Base-by-base conservation (phyloP, 352 stramenopile species). In the Phytophthora tubulina region DNA sequence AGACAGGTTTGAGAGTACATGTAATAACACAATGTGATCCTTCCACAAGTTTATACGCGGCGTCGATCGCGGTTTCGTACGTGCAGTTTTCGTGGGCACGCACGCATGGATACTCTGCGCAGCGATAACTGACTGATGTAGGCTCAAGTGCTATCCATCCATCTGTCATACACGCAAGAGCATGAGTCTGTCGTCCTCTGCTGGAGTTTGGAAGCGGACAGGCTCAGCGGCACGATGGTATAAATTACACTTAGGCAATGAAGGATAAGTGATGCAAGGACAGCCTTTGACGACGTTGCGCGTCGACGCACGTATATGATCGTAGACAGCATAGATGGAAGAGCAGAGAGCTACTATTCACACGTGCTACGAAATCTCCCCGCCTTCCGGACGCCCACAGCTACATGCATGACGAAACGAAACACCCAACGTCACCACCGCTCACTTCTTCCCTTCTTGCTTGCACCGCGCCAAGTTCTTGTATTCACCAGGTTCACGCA, bases 261-360 rank as follows among this genome's bases (percentile, higher is more conserved):
- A 39, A 53, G 59, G 35, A 45, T 9, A 36, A 69, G n/a, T 3
- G 46, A 61, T 38, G 41, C 27, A 50, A 72, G 36, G 44, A 70
- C 49, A 71, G 54, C 36, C 38, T 66, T 66, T 8, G 48, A 71
- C 67, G 69, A 54, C 63, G 52, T 48, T 67, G 61, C 55, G 64
- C 48, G 64, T 51, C 56, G 52, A 62, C 62, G 51, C 52, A 50
- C 56, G 67, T 72, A 51, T 63, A 64, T 67, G 35, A 57, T 63
- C 36, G 44, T 57, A 38, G 17, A 67, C 31, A 46, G 50, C 62
- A 10, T 17, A 53, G 55, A 44, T 55, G 41, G 41, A 44, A 69
- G 63, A 66, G 33, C 48, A 62, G 61, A 69, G 69, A 73, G 72
- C 48, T 75, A 75, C 63, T 71, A 77, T 80, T 77, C 54, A 71